Evolutionary conservation across 768 basidiomycete genomes (phyloP).

Genomic region (Lactifluus pinguis): DNA sequence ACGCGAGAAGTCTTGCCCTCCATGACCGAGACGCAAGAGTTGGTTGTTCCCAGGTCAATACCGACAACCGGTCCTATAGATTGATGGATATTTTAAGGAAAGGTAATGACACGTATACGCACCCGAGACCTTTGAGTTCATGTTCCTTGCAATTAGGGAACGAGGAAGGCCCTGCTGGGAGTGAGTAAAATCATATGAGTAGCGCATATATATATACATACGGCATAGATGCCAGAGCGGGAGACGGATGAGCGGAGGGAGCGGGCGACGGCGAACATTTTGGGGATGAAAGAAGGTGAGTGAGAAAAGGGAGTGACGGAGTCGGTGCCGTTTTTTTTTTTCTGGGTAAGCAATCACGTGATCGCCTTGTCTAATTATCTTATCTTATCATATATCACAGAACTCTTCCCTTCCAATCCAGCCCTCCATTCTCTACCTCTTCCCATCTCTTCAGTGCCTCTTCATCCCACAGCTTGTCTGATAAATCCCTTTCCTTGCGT

Average conservation of each 20-base stretch:
- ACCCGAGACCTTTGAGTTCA: conserved; percentile 94
- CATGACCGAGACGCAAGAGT: conserved; percentile 90
- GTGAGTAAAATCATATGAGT: conserved; percentile 3
- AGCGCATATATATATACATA: conserved; percentile 25
- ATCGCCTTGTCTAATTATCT: neutral
- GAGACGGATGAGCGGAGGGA: conserved; percentile 49
- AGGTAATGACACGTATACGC: conserved; percentile 21
- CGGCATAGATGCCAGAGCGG: conserved; percentile 58
- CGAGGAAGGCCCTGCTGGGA: conserved; percentile 51
- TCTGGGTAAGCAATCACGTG: neutral
- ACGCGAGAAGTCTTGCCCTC: conserved; percentile 92
- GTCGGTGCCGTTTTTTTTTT: conserved; percentile 2
- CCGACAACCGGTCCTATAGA: conserved; percentile 75
- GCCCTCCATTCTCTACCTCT: conserved; percentile 32
- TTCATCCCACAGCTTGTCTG: conserved; percentile 21
- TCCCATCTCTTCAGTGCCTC: conserved; percentile 39
- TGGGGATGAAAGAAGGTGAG: conserved; percentile 27
- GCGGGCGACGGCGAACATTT: conserved; percentile 67
- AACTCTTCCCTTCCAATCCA: conserved; percentile 28
- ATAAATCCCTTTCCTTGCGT: too few species aligned
- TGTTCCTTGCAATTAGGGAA: conserved; percentile 75
- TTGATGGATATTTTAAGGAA: neutral
- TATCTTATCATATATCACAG: too few species aligned
- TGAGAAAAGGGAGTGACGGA: conserved; percentile 22
- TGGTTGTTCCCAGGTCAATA: conserved; percentile 94